Evolutionary conservation across 202 grass and related monocot genomes (phyloP), one percentile per base, ranked within the genome.

Genomic region (Sporobolus alterniflorus): DNA sequence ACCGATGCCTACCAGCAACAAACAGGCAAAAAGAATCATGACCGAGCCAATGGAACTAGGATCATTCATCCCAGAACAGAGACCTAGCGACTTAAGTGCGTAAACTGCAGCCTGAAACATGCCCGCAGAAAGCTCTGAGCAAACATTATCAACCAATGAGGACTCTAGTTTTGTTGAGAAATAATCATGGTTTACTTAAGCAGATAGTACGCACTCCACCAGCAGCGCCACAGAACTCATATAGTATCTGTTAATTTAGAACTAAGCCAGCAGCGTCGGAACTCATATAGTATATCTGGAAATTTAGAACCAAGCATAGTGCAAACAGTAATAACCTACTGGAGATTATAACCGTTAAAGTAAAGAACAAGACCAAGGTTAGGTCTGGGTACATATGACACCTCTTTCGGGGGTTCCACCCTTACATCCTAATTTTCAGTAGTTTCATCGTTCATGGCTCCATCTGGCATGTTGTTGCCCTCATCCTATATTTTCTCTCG

Each of bases 301-400:
- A 43, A 41, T 6, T 62, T 75, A 69, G 54, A 46, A 71, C 40
- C 6, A 73, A 75, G 14, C 20, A 62, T 50, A 17, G 44, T 42
- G 24, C 52, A 56, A 62, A 16, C 22, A 61, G 31, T 57, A 61
- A 61, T 57, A 68, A 68, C 20, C 40, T 34, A 13, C 24, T 67
- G 20, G 15, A 71, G 64, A 56, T 65, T 74, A 75, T 44, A 69
- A 16, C 42, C 29, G 30, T 31, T 21, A 84, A 73, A 78, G 31
- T 62, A 75, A 9, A 39, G 26, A 24, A 11, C 14, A 34, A 21
- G 12, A 15, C 6, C 6, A 64, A 17, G 7, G 52, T 69, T 24
- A 22, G 18, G 43, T 40, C 64, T 79, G 41, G 36, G 36, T 39
- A 39, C 36, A 41, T 50, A 48, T 40, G 30, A 13, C 22, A 28